Percentiles rank a stretch among this genome's conserved stretches.
These are phyloP conservation scores for Mortierella sp. DNA, from an alignment of 371 early-diverging fungal genomes.

Conservation along the genomic window DNA sequence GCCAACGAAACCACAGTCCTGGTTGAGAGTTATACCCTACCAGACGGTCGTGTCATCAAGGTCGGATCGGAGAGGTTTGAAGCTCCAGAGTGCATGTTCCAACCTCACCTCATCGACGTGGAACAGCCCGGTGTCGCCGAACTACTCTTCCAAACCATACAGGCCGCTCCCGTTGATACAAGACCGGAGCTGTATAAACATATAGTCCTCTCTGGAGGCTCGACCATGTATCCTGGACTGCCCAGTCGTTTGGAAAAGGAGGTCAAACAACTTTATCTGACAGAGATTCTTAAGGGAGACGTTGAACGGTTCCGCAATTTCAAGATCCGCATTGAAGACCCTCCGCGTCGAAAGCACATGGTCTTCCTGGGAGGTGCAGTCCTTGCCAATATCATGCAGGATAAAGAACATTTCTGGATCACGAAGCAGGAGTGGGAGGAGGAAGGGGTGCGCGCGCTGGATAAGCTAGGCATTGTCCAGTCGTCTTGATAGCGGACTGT, in stretches of 20 bases:
- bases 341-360: too few relatives aligned
- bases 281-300: constrained; percentile 90
- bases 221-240: constrained; percentile 98
- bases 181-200: constrained; percentile 95
- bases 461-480: too few relatives aligned
- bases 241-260: constrained; percentile 97
- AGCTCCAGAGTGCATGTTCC: constrained; percentile 98
- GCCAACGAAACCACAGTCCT: constrained; percentile 97
- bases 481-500: too few relatives aligned
- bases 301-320: constrained; percentile 78
- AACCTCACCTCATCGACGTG: constrained; percentile 95
- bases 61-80: constrained; percentile 97
- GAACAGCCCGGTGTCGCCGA: constrained; percentile 96
- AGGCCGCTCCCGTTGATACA: constrained; percentile 92
- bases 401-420: too few relatives aligned
- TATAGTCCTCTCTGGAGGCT: constrained; percentile 97
- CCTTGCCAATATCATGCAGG: too few relatives aligned
- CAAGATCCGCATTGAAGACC: too few relatives aligned
- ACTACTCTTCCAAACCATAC: constrained; percentile 90
- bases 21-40: constrained; percentile 95
- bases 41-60: constrained; percentile 98
- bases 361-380: too few relatives aligned
- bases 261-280: constrained; percentile 94
- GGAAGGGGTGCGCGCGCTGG: too few relatives aligned
- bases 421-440: too few relatives aligned